Conservation (phyloP, 768 basidiomycete species). For the Lactifluus hygrophoroides region DNA sequence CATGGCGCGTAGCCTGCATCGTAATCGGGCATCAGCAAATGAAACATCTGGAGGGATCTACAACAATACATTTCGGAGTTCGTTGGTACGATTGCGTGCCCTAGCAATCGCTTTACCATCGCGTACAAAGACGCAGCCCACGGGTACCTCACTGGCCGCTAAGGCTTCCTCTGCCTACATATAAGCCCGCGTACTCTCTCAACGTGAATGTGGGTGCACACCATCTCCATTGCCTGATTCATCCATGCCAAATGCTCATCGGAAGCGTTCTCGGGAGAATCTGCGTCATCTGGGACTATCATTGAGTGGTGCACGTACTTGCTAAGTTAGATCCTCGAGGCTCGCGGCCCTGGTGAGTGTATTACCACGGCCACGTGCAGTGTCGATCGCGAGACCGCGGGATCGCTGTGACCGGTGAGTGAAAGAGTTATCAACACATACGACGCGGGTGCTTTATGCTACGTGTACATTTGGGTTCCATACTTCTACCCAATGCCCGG, state of each 20-base stretch:
- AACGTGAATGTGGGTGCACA: slow-evolving; percentile 25
- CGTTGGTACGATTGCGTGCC: slow-evolving; percentile 91
- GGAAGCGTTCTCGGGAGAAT: neutral
- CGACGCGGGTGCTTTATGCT: neutral
- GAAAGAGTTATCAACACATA: no score
- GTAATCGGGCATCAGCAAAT: slow-evolving; percentile 7
- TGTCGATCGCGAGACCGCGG: no score
- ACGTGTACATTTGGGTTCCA: neutral
- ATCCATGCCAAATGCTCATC: slow-evolving; percentile 56
- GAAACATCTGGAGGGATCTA: neutral
- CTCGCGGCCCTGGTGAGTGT: no score
- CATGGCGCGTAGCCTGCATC: slow-evolving; percentile 85
- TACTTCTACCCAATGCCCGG: neutral
- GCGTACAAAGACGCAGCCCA: slow-evolving; percentile 92
- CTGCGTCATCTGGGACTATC: neutral
- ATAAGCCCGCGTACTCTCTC: neutral
- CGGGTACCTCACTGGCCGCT: slow-evolving; percentile 80
- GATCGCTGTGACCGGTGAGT: no score
- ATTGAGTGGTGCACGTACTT: no score
- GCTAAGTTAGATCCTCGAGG: no score
- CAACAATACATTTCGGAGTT: slow-evolving; percentile 72
- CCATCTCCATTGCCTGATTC: slow-evolving; percentile 79
- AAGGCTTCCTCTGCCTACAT: slow-evolving; percentile 79
- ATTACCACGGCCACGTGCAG: neutral
- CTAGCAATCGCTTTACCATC: slow-evolving; percentile 67